A percentile compares a stretch with the other conserved stretches of the same genome.
phyloP scores from a whole-genome alignment of 805 yeast species.

The Clavispora phyllophila region DNA sequence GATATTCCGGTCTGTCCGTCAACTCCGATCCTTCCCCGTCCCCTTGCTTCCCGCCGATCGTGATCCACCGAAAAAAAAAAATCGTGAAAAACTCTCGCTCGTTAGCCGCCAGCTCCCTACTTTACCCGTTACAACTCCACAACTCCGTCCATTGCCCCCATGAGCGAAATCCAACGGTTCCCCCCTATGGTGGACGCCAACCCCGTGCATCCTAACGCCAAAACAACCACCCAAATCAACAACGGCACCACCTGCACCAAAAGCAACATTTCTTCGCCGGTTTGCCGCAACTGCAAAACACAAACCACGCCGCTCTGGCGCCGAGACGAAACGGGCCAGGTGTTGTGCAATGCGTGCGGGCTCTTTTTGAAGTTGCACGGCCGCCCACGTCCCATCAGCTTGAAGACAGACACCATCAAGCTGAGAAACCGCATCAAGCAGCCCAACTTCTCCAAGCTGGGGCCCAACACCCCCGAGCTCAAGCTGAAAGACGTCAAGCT shows the following conservation, averaged over 20 bases:
- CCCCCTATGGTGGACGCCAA: constrained; percentile 17
- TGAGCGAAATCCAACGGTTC: constrained; percentile 18
- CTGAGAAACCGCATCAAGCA: constrained; percentile 82
- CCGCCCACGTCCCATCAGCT: constrained; percentile 83
- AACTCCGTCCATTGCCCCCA: not conserved
- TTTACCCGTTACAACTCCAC: too few relatives aligned
- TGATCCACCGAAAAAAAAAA: not conserved
- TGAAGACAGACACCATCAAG: constrained; percentile 89
- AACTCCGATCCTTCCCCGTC: not conserved
- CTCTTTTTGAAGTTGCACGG: constrained; percentile 87
- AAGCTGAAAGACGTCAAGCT: constrained; percentile 42
- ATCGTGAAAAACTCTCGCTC: not conserved
- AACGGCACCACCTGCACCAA: constrained; percentile 65
- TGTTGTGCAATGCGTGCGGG: constrained; percentile 94
- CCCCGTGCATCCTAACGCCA: constrained; percentile 58
- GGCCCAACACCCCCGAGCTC: constrained; percentile 53
- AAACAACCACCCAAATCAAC: constrained; percentile 51
- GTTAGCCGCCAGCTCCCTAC: not conserved
- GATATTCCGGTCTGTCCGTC: not conserved
- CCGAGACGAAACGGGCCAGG: constrained; percentile 83
- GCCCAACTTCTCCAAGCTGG: constrained; percentile 31
- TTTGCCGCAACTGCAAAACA: constrained; percentile 87
- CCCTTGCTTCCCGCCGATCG: not conserved
- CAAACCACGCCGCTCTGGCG: constrained; percentile 95
- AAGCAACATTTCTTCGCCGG: constrained; percentile 57